Base-by-base conservation (phyloP, 495 filamentous ascomycete genomes). In the Sordaria brevicollis region DNA sequence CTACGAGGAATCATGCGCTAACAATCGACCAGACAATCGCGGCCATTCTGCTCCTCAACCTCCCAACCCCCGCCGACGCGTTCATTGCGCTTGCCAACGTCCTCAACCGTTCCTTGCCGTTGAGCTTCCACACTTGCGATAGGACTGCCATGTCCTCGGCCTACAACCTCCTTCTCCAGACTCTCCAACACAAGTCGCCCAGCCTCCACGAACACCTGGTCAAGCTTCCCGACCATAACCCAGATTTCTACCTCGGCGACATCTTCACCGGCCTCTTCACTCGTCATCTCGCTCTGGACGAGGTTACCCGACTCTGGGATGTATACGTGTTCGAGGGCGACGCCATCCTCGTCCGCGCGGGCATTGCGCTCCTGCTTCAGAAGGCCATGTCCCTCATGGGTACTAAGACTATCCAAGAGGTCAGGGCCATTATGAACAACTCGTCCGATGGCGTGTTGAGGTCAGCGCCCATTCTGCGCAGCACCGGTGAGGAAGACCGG, bases 321-420 rank as follows among this genome's bases (percentile, higher is more conserved):
- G 91, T 96, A 33, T 95, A 93, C 82, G 90, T 94, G 2, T 97
- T 98, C 70, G 95, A 99, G 77, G 94, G 93, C 3, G 95, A 98
- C 74, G 84, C 87, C 9, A 84, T 93, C 15, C 83, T 97, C 11
- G 88, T 97, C 29, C 86, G 94, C 3, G 89, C 92, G 0, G 91
- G 87, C 1, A 88, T 97, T 5, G 95, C 90, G 4, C 76, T 92
- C 36, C 79, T 96, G 5, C 81, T 86, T 4, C 76, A 78, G 25
- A 78, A 74, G 19, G 83, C 84, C 72, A 81, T 81, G 75, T 66
- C 76, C 10, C 75, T 84, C 4, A 75, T 84, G 5, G 75, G 77
- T n/a, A 73, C 81, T 4, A 75, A 73, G 33, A 77, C 71, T 1
- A 66, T 73, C 3, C 71, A 57, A 1, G 81, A 84, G 41, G 73